Conservation (phyloP, 2,329 filamentous ascomycete genomes). For the Aspergillus clavatus region DNA sequence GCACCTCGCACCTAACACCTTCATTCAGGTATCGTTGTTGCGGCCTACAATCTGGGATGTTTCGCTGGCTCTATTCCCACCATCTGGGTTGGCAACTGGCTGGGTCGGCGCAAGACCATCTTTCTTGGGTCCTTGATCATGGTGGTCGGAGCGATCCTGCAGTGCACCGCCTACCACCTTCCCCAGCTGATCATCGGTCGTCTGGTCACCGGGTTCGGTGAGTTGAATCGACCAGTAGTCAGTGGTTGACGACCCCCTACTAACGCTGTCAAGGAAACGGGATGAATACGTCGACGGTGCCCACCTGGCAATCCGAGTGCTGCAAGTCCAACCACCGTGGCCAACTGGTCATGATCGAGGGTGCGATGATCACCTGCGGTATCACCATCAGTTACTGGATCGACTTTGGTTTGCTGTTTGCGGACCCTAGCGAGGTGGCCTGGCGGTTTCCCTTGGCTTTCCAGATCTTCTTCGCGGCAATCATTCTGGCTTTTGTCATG, state of each 20-base stretch:
- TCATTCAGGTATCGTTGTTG: conserved; percentile 36
- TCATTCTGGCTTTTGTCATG: conserved; percentile 48
- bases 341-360: conserved; percentile 51
- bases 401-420: conserved; percentile 50
- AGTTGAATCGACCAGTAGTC: background rate
- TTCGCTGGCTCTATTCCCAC: conserved; percentile 48
- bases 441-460: conserved; percentile 56
- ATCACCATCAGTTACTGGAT: conserved; percentile 50
- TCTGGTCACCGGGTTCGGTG: conserved; percentile 49
- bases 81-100: conserved; percentile 48
- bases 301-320: conserved; percentile 50
- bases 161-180: conserved; percentile 45
- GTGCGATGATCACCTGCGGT: conserved; percentile 49
- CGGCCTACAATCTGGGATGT: conserved; percentile 47
- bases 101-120: conserved; percentile 49
- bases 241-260: background rate
- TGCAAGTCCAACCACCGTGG: conserved; percentile 49
- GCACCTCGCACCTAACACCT: background rate
- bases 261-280: conserved; percentile 33
- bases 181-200: conserved; percentile 50
- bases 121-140: conserved; percentile 48
- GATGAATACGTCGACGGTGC: conserved; percentile 50
- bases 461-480: conserved; percentile 52
- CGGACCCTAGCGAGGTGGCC: conserved; percentile 44
- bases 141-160: conserved; percentile 47